Conservation (phyloP, 2,329 filamentous ascomycete species). For the Fusarium pilosicola region DNA sequence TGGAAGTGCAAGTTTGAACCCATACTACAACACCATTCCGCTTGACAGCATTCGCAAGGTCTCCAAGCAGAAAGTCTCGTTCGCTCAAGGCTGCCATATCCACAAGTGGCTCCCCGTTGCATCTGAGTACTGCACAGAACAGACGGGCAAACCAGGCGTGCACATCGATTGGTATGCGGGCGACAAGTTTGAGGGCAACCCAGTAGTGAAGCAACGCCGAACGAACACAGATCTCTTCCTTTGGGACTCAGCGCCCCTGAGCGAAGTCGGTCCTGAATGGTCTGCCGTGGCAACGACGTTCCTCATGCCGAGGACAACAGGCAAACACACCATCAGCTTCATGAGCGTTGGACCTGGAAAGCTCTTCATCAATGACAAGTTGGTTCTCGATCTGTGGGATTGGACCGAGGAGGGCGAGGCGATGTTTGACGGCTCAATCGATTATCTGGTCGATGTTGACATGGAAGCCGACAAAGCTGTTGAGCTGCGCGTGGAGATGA, state of each 20-base stretch:
- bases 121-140: conserved; percentile 42
- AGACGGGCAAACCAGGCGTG: conserved; percentile 67
- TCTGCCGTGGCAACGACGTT: conserved; percentile 71
- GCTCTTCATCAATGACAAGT: conserved; percentile 67
- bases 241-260: conserved; percentile 73
- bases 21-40: conserved; percentile 74
- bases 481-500: conserved; percentile 62
- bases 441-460: conserved; percentile 69
- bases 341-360: conserved; percentile 73
- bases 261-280: conserved; percentile 69
- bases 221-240: conserved; percentile 74
- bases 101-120: conserved; percentile 45
- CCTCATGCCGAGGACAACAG: conserved; percentile 67
- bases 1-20: conserved; percentile 74
- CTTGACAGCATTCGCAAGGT: conserved; percentile 66
- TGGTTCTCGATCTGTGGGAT: conserved; percentile 73
- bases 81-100: conserved; percentile 54
- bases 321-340: conserved; percentile 73
- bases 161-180: conserved; percentile 72
- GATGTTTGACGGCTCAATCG: conserved; percentile 75
- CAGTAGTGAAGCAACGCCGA: conserved; percentile 66
- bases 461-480: conserved; percentile 69
- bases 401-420: conserved; percentile 76
- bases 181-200: conserved; percentile 68
- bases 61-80: conserved; percentile 65